Conservation (phyloP, 176 grass and related monocot species). For the Zoysia japonica region DNA sequence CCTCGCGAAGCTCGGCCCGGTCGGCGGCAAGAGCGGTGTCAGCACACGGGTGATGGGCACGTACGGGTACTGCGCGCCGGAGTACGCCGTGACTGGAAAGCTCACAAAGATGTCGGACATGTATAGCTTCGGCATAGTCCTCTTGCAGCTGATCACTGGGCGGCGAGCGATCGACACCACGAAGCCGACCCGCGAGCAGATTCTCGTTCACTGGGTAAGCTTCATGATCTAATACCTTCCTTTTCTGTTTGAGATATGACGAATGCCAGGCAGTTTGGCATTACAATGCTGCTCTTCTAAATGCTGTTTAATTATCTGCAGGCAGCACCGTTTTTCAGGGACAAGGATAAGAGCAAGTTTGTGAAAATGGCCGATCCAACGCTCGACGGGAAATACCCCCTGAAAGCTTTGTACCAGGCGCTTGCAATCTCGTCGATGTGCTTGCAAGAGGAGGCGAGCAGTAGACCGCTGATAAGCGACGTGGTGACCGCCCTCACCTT, state of each 20-base stretch:
- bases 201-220: constrained; percentile 85
- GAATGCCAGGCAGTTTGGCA: constrained; percentile 6
- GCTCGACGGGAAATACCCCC: constrained; percentile 59
- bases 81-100: constrained; percentile 76
- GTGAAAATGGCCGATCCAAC: constrained; percentile 71
- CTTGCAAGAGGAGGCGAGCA: constrained; percentile 76
- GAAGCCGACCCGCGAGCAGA: constrained; percentile 70
- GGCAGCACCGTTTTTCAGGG: constrained; percentile 69
- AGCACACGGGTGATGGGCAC: constrained; percentile 90
- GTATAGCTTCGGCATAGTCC: constrained; percentile 82
- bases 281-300: constrained; percentile 27
- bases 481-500: constrained; percentile 73
- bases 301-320: constrained; percentile 25
- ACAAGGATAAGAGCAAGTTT: constrained; percentile 72
- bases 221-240: neutral
- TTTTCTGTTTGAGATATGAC: constrained; percentile 15
- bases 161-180: constrained; percentile 79
- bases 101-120: constrained; percentile 93
- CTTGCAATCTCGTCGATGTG: constrained; percentile 92
- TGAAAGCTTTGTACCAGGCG: constrained; percentile 80
- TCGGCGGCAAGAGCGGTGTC: constrained; percentile 71
- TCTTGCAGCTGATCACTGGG: constrained; percentile 90
- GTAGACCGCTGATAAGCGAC: constrained; percentile 75
- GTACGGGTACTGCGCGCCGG: constrained; percentile 87
- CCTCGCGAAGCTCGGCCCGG: constrained; percentile 76